Conservation (phyloP, 441 rosid species). For the Capsella rubella region DNA sequence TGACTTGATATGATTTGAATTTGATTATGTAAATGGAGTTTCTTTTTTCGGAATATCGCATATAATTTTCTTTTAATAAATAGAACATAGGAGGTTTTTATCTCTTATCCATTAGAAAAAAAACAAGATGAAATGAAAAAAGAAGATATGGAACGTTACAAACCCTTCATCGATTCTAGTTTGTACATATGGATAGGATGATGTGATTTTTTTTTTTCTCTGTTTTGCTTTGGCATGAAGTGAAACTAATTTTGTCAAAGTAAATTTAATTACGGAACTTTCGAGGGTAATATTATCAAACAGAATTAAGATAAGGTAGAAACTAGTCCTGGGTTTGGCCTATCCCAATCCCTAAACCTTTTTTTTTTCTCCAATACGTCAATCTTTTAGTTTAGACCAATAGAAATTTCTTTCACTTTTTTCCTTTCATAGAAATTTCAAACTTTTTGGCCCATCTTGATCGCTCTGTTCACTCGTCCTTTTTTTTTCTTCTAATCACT, state of each 20-base stretch:
- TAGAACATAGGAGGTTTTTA: too few relatives aligned
- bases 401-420: background rate
- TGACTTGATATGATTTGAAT: too few relatives aligned
- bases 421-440: background rate
- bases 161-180: background rate
- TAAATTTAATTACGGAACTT: background rate
- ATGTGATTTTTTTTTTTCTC: background rate
- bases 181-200: background rate
- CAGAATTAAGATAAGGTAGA: background rate
- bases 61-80: too few relatives aligned
- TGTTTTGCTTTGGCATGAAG: background rate
- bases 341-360: background rate
- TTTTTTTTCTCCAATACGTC: background rate
- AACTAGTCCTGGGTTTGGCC: background rate
- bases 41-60: too few relatives aligned
- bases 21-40: too few relatives aligned
- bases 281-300: background rate
- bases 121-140: background rate
- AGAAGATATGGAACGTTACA: background rate
- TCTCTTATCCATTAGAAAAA: too few relatives aligned
- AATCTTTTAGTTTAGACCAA: background rate
- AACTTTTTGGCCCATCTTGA: background rate
- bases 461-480: background rate
- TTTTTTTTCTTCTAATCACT: too few relatives aligned
- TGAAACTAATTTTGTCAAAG: background rate